phyloP scores from a whole-genome alignment of 345 rosid genomes.

The Lepidium didymum region DNA sequence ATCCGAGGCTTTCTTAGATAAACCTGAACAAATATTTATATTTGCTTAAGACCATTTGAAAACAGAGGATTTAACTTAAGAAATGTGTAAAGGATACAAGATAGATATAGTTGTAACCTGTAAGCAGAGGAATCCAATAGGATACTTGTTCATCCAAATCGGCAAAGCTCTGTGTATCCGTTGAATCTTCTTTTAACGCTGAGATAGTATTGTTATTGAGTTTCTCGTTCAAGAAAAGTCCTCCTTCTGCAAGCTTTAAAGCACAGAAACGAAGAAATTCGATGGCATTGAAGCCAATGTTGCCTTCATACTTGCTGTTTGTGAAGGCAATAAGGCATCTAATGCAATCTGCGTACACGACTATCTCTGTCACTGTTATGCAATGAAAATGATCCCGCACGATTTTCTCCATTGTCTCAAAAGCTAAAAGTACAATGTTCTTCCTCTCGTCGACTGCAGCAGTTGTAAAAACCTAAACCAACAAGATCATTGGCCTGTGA shows the following conservation, averaged over 20 bases:
- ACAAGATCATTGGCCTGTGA: not conserved
- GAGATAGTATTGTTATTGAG: constrained; percentile 37
- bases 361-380: constrained; percentile 82
- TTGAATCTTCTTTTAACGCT: constrained; percentile 30
- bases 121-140: constrained; percentile 87
- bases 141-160: constrained; percentile 75
- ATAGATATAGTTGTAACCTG: constrained; percentile 41
- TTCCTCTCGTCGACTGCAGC: constrained; percentile 88
- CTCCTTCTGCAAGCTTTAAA: constrained; percentile 82
- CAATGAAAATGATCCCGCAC: constrained; percentile 85
- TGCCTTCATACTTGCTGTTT: constrained; percentile 77
- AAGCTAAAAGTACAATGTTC: constrained; percentile 80
- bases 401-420: constrained; percentile 88
- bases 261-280: constrained; percentile 97
- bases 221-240: constrained; percentile 58
- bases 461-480: constrained; percentile 61
- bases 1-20: constrained; percentile 74
- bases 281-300: constrained; percentile 91
- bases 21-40: constrained; percentile 45
- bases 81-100: not conserved
- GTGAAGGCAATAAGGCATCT: constrained; percentile 87
- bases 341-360: constrained; percentile 80
- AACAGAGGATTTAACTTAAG: not conserved
- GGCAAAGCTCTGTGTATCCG: constrained; percentile 28
- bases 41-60: not conserved